A percentile compares a stretch with the other conserved stretches of the same genome.
Conservation (phyloP, 495 filamentous ascomycete genomes). For the Cercophora sp. region DNA sequence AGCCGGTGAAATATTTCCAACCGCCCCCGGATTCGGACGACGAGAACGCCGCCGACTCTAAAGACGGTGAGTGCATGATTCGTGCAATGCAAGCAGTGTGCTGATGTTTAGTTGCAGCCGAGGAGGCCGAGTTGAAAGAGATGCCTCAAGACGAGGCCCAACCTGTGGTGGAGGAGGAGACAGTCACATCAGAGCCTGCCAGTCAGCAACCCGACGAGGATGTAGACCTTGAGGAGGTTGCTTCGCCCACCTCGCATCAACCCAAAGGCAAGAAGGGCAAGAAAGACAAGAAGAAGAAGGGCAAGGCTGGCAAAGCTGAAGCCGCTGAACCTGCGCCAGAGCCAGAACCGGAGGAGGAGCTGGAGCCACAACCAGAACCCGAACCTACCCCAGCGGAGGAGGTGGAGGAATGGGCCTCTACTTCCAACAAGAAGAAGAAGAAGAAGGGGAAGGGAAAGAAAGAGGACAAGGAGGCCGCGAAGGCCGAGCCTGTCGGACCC, state of each 20-base stretch:
- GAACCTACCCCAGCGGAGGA: background rate
- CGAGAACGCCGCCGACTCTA: conserved; percentile 19
- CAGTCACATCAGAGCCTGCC: conserved; percentile 19
- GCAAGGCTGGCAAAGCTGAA: conserved; percentile 11
- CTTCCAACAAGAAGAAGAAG: background rate
- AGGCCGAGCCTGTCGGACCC: conserved; percentile 20
- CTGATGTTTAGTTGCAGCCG: no score
- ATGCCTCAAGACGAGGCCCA: background rate
- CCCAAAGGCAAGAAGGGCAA: conserved; percentile 9
- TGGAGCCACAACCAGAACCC: background rate
- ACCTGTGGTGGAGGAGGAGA: conserved; percentile 1
- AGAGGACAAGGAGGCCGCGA: background rate
- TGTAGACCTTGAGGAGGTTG: conserved; percentile 13
- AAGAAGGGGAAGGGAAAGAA: background rate
- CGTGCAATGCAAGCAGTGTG: no score
- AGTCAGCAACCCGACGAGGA: conserved; percentile 1
- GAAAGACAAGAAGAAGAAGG: conserved; percentile 17
- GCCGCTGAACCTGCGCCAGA: background rate
- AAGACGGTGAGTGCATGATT: conserved; percentile 16
- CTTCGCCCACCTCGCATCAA: conserved; percentile 6
- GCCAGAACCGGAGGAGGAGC: background rate
- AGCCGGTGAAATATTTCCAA: conserved; percentile 34
- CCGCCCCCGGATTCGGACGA: conserved; percentile 27
- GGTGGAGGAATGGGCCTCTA: background rate
- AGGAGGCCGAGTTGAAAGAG: conserved; percentile 6